Evolutionary conservation across 1,284 basidiomycete species (phyloP), one percentile per base, ranked within the genome.

Genomic region (Vanrija sp.): DNA sequence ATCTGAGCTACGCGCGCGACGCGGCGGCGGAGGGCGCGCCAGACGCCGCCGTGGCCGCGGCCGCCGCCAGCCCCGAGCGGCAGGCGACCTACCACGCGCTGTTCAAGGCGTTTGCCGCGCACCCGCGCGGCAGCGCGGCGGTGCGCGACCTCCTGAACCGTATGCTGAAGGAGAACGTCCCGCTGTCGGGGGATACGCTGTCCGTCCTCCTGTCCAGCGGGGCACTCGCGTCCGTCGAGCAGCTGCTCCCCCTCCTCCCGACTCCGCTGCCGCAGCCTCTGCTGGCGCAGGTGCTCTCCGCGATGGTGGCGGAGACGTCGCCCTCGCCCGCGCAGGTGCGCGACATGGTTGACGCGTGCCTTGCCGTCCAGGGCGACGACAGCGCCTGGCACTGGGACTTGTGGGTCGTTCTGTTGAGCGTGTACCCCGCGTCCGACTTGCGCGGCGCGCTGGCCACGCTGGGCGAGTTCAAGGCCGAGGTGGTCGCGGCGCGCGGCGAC

Each of bases 361-460:
- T 66, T 4, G 54, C 52, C 4, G 48, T 25, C 6, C 28, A 50
- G 5, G 25, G 44, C 16, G 39, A 23, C 15, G 40, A 44, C 18
- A 46, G 46, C 0, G 21, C 42, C 1, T 64, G 61, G 62, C 55
- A 61, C n/a, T 63, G 57, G 61, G 57, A 54, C 23, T 39, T 64
- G 6, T 65, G 62, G 62, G 64, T 57, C 19, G 44, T 62, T 6
- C 12, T 62, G 14, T 26, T 66, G 3, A 18, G 38, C 6, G 40
- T 59, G 5, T 45, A 63, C 47, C 47, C 42, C 5, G 29, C 51
- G 21, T 26, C 38, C 3, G 61, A 66, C 18, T 49, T 61, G 16
- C 48, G 54, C 18, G 51, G 51, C 19, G 55, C 61, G 9, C 12
- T 64, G 6, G 38, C 38, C 5, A 19, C 52, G 5, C 49, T 66